Evolutionary conservation across 140 eudicot species (phyloP), one percentile per base, ranked within the genome.

Genomic region (Erigeron philadelphicus): DNA sequence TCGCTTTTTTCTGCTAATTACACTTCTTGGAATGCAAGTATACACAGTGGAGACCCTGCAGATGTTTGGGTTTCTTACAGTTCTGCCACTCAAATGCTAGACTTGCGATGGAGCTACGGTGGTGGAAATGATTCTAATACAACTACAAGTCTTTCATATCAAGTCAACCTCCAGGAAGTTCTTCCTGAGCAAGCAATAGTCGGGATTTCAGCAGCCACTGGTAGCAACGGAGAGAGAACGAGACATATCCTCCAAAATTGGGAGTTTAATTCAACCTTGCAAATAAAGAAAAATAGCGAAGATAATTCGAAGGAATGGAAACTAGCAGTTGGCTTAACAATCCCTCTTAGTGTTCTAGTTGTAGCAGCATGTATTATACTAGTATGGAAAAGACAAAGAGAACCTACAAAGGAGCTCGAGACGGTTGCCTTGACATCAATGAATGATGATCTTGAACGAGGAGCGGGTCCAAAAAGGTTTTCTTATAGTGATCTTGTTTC

Each of bases 171-270:
- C 56, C 55, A 66, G 50, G 68, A 69, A 61, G 84, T 84, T 46
- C 84, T 81, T 44, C 78, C 82, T 1, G 82, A 76, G 65, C 48
- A 74, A 46, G 77, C 47, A 10, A 75, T 52, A 1, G 41, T 81
- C 3, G 88, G 93, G 55, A 83, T 86, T 53, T 81, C 88, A 18
- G 86, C 88, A 63, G 71, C 93, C 9, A 81, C 88, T 0, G 83
- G 88, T 49, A 17, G 1, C 4, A 10, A 18, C 66, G 64, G 7
- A 4, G 83, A 81, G 59, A 31, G 5, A 3, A 31, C 38, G 38
- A 54, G 59, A 15, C 64, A 76, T 47, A 48, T 19, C 11, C 79
- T 86, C 42, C 67, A 46, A 43, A 61, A 79, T 2, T 81, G 93
- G 88, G 73, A 72, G 68, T 86, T 83, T 75, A 72, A 67, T 48